These are phyloP conservation scores for Penicillium canariense DNA, from an alignment of 495 filamentous ascomycete species.

Conservation along the genomic window DNA sequence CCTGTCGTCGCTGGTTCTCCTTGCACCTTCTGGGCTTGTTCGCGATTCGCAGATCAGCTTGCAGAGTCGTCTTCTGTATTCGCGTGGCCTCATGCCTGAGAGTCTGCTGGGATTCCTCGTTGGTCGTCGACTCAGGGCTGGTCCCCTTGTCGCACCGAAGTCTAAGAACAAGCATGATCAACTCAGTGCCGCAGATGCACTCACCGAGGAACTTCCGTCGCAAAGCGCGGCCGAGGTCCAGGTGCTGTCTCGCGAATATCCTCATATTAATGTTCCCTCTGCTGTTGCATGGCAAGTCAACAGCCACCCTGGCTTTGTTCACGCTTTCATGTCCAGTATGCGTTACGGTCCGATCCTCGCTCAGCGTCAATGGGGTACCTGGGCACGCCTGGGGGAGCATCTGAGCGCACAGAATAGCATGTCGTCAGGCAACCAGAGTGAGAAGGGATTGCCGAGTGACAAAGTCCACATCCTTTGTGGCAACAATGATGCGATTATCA, in stretches of 20 bases:
- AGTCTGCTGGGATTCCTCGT: slow-evolving; percentile 53
- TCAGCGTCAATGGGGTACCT: slow-evolving; percentile 49
- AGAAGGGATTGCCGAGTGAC: slow-evolving; percentile 37
- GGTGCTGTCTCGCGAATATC: slow-evolving; percentile 43
- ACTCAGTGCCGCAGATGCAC: slow-evolving; percentile 33
- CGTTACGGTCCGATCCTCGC: slow-evolving; percentile 53
- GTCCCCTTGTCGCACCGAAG: slow-evolving; percentile 30
- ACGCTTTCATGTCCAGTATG: slow-evolving; percentile 58
- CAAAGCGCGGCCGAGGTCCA: slow-evolving; percentile 36
- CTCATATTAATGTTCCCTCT: slow-evolving; percentile 42
- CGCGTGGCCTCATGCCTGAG: slow-evolving; percentile 56
- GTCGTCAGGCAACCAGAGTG: slow-evolving; percentile 13
- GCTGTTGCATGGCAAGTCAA: slow-evolving; percentile 57
- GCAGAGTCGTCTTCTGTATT: slow-evolving; percentile 60
- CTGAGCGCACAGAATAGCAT: slow-evolving; percentile 44
- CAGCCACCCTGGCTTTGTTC: slow-evolving; percentile 54
- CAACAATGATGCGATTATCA: slow-evolving; percentile 51
- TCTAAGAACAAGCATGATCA: slow-evolving; percentile 36
- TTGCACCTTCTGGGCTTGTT: slow-evolving; percentile 74
- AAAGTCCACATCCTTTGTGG: slow-evolving; percentile 58
- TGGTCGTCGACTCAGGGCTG: slow-evolving; percentile 49
- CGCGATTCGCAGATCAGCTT: slow-evolving; percentile 60
- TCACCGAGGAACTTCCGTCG: slow-evolving; percentile 39
- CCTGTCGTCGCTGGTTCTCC: slow-evolving; percentile 63
- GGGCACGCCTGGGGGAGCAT: slow-evolving; percentile 53